Conservation (phyloP, 2,329 filamentous ascomycete genomes). For the Venturia aucupariae region DNA sequence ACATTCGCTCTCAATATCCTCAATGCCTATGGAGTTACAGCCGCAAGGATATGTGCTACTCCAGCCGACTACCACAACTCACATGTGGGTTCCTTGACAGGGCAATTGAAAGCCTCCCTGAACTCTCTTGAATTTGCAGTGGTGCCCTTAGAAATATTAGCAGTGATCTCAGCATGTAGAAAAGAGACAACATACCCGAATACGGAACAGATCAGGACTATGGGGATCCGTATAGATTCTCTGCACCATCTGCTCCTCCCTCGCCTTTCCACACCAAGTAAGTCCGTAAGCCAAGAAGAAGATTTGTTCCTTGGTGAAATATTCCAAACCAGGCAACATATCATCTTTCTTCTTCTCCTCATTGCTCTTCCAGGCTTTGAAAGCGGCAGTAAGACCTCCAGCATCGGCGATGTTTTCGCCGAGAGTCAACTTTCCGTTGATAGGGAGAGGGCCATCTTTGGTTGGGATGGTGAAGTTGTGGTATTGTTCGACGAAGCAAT, state of each 20-base stretch:
- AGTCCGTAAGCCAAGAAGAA: conserved; percentile 60
- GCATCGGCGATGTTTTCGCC: conserved; percentile 66
- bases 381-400: conserved; percentile 55
- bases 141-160: conserved; percentile 36
- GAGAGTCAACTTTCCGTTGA: conserved; percentile 55
- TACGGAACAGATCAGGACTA: conserved; percentile 52
- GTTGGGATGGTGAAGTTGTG: conserved; percentile 49
- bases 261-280: conserved; percentile 58
- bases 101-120: conserved; percentile 57
- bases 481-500: conserved; percentile 64
- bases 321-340: conserved; percentile 37
- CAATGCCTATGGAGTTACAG: background rate
- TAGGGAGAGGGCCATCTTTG: conserved; percentile 48
- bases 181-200: conserved; percentile 34
- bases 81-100: conserved; percentile 55
- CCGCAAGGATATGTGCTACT: background rate
- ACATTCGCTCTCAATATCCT: background rate
- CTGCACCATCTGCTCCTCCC: conserved; percentile 48
- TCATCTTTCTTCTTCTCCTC: conserved; percentile 37
- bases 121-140: conserved; percentile 61
- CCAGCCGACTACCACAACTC: conserved; percentile 52
- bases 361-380: conserved; percentile 54
- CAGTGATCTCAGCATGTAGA: conserved; percentile 46
- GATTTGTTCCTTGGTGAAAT: conserved; percentile 58
- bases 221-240: conserved; percentile 56